Conservation (phyloP, 2,329 filamentous ascomycete species). For the Ophiostoma montium region DNA sequence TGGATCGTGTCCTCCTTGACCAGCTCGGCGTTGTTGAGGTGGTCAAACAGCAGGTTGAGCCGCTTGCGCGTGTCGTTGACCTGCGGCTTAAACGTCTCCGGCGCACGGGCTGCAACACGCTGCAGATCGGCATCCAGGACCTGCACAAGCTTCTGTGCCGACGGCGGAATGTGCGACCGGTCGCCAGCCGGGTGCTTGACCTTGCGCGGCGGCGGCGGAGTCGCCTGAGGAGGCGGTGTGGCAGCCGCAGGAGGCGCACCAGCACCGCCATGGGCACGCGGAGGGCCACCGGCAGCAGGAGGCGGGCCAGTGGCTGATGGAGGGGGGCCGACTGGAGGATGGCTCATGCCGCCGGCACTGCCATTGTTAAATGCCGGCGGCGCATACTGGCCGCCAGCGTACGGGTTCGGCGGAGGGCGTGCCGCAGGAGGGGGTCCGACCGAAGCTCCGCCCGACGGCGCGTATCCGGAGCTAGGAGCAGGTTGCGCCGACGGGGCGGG, state of each 20-base stretch:
- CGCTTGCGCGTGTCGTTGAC: constrained; percentile 92
- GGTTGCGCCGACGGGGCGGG: constrained; percentile 38
- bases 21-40: constrained; percentile 89
- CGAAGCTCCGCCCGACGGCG: background rate
- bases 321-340: constrained; percentile 22
- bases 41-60: constrained; percentile 85
- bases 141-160: constrained; percentile 66
- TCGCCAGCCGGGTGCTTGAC: constrained; percentile 69
- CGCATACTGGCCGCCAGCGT: constrained; percentile 37
- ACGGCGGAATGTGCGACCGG: constrained; percentile 70
- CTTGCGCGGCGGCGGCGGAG: constrained; percentile 38
- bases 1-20: constrained; percentile 66
- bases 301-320: constrained; percentile 22
- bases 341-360: constrained; percentile 17
- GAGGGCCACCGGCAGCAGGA: constrained; percentile 19
- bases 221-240: constrained; percentile 27
- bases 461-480: background rate
- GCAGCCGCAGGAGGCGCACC: background rate
- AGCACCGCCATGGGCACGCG: constrained; percentile 18
- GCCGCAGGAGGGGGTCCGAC: constrained; percentile 25
- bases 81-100: constrained; percentile 72
- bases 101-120: constrained; percentile 73
- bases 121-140: constrained; percentile 75
- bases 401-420: constrained; percentile 23
- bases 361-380: constrained; percentile 37